Conservation (phyloP, 805 yeast species). For the Jamesozyma spencerorum region DNA sequence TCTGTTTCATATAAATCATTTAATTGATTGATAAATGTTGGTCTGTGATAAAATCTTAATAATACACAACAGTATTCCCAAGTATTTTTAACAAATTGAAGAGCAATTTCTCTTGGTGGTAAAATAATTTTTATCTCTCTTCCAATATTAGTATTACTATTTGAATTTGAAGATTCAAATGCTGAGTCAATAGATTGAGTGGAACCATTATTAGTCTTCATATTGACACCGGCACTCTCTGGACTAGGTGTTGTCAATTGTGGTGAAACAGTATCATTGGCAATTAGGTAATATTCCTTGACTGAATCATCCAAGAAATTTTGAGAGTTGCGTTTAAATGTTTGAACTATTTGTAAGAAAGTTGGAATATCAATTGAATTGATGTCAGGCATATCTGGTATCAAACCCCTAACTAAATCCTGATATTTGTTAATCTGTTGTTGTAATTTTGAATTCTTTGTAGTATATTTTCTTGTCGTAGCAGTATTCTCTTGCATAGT, state of each 20-base stretch:
- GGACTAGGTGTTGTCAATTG: slow-evolving; percentile 10
- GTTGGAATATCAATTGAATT: slow-evolving; percentile 21
- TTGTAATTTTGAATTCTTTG: slow-evolving; percentile 13
- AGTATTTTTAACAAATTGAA: slow-evolving; percentile 62
- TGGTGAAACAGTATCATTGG: slow-evolving; percentile 5
- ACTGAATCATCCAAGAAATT: slow-evolving; percentile 16
- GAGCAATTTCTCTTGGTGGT: slow-evolving; percentile 70
- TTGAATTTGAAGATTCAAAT: slow-evolving; percentile 1
- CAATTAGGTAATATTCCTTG: slow-evolving; percentile 18
- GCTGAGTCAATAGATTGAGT: slow-evolving; percentile 4
- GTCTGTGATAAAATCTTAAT: slow-evolving; percentile 79
- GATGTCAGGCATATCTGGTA: slow-evolving; percentile 24
- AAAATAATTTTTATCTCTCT: slow-evolving; percentile 55
- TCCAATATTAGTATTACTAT: slow-evolving; percentile 10
- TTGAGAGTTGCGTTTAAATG: slow-evolving; percentile 8
- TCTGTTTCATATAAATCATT: slow-evolving; percentile 71
- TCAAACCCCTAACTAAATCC: slow-evolving; percentile 15
- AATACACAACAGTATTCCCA: slow-evolving; percentile 84
- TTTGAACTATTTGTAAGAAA: slow-evolving; percentile 19
- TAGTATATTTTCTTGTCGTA: slow-evolving; percentile 6
- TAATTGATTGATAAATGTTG: slow-evolving; percentile 65
- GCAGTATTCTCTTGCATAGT: neutral
- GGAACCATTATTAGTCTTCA: neutral
- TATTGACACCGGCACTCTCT: slow-evolving; percentile 3
- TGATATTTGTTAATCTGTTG: slow-evolving; percentile 16